Evolutionary conservation across 169 alveolate species (phyloP), one percentile per base, ranked within the genome.

Genomic region (Cryptosporidium parvum): DNA sequence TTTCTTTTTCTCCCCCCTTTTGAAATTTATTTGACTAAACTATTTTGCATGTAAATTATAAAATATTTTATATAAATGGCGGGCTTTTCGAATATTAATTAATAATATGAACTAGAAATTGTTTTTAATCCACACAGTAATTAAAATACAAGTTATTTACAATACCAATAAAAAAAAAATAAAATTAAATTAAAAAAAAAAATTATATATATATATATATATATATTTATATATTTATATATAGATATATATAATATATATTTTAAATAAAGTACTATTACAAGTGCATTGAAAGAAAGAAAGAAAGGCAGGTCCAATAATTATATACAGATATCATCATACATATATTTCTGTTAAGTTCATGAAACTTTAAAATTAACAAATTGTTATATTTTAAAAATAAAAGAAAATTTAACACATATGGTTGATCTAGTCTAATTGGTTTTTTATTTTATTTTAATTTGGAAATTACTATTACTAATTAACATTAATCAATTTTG

Each of bases 61-160:
- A 26, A 65, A 21, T 35, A 8, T 21, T 62, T n/a, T 65, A 16
- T 65, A 65, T 0, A 65, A 65, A 9, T 65, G 72, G 72, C 72
- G 72, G 72, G 72, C 51, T 37, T 10, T 62, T 26, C 29, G 0
- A 26, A 0, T n/a, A 16, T 35, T 65, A 59, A 59, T 59, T 65
- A 33, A 0, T 65, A 26, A 1, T 21, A 33, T 65, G 72, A 65
- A 65, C 72, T 65, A 65, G 72, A 65, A 65, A 65, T 65, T 65
- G 33, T 21, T 26, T 21, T 2, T 56, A 56, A 56, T 56, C 67
- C 67, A 56, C 67, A 56, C 67, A 56, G n/a, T 21, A 53, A n/a
- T 48, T 48, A 21, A 26, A 56, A 3, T 16, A 56, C n/a, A 53
- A 53, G 26, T 23, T 53, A 23, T 42, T 42, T 8, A 9, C 48